Evolutionary conservation across 306 rosid species (phyloP).

Genomic region (Cyamopsis tetragonoloba): DNA sequence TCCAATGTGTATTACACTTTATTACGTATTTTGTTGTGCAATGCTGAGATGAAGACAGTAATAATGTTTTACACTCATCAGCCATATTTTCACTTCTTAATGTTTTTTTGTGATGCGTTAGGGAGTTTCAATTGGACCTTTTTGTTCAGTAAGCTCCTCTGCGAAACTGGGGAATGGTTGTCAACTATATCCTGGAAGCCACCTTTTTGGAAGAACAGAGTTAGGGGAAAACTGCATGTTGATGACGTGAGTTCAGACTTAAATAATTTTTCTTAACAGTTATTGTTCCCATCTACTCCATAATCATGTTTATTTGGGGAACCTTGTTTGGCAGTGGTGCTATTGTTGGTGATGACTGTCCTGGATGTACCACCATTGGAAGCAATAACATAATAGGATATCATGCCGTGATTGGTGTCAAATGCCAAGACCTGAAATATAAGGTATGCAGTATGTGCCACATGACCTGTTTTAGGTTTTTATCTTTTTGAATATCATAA

Average conservation of each 20-base stretch:
- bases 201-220: slow-evolving; percentile 69
- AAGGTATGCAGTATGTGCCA: slow-evolving; percentile 58
- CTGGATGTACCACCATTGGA: slow-evolving; percentile 73
- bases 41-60: background rate
- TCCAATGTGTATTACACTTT: background rate
- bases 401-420: slow-evolving; percentile 84
- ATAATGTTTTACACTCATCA: slow-evolving; percentile 1
- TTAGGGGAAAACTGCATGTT: slow-evolving; percentile 70
- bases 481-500: background rate
- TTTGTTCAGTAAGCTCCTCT: slow-evolving; percentile 79
- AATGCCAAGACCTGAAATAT: slow-evolving; percentile 88
- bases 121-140: slow-evolving; percentile 93
- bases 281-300: background rate
- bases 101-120: slow-evolving; percentile 20
- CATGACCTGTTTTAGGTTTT: background rate
- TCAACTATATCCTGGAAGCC: slow-evolving; percentile 74
- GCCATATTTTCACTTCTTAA: background rate
- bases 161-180: slow-evolving; percentile 77
- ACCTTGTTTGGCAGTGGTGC: slow-evolving; percentile 81
- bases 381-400: slow-evolving; percentile 75
- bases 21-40: background rate
- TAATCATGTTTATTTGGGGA: slow-evolving; percentile 16
- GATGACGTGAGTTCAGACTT: slow-evolving; percentile 73
- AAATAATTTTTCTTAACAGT: background rate
- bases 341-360: slow-evolving; percentile 84